A percentile compares a stretch with the other conserved stretches of the same genome.
Evolutionary conservation across 1,139 yeast genomes (phyloP).

Genomic region (Wickerhamiella pararugosa): DNA sequence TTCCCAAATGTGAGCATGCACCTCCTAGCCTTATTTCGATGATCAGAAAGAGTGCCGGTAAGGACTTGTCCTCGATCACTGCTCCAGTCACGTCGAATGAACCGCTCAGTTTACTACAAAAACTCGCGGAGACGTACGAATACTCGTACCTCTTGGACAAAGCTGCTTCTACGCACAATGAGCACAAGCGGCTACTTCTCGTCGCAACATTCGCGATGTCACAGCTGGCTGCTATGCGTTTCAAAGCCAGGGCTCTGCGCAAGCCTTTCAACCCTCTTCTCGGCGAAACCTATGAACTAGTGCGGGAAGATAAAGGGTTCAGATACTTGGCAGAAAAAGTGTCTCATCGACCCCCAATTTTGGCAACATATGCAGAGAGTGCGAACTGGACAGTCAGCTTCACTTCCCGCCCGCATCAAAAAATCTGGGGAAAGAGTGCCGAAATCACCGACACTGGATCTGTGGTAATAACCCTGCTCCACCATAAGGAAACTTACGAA

Average conservation of each 20-base stretch:
- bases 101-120: constrained; percentile 71
- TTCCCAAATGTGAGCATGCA: constrained; percentile 43
- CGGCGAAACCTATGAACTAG: constrained; percentile 78
- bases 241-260: constrained; percentile 59
- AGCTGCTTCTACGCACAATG: constrained; percentile 33
- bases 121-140: constrained; percentile 66
- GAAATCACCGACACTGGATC: constrained; percentile 69
- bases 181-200: constrained; percentile 46
- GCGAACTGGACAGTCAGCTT: constrained; percentile 61
- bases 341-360: constrained; percentile 64
- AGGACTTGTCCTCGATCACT: constrained; percentile 69
- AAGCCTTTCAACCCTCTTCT: constrained; percentile 87
- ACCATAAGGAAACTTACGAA: constrained; percentile 54
- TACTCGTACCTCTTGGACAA: constrained; percentile 51
- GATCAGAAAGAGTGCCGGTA: constrained; percentile 81
- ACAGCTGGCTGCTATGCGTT: constrained; percentile 51
- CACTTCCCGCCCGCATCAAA: constrained; percentile 69
- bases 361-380: constrained; percentile 67
- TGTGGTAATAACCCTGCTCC: constrained; percentile 38
- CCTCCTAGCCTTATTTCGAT: constrained; percentile 77
- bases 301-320: constrained; percentile 59
- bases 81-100: constrained; percentile 95
- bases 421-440: constrained; percentile 89
- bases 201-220: constrained; percentile 78
- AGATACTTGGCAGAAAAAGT: constrained; percentile 68